A percentile compares a stretch with the other conserved stretches of the same genome.
Conservation (phyloP, 305 asterid genomes). For the Plantago rigida region DNA sequence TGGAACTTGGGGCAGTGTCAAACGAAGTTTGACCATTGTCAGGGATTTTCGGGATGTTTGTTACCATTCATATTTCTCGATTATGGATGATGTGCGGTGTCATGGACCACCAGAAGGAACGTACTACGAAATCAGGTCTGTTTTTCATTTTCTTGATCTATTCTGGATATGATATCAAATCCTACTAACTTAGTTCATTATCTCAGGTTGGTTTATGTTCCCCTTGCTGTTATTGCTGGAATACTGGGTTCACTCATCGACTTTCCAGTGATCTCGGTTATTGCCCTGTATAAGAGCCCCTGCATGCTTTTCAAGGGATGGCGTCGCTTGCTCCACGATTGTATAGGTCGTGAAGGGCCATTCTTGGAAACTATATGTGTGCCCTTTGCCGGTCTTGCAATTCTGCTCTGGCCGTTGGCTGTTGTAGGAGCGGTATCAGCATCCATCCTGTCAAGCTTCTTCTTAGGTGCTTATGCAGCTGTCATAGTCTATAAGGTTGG, state of each 20-base stretch:
- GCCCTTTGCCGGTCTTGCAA: conserved; percentile 93
- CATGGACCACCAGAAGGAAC: conserved; percentile 50
- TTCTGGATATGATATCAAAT: not conserved
- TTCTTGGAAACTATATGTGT: conserved; percentile 92
- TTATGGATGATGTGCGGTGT: conserved; percentile 56
- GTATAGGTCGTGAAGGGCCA: conserved; percentile 96
- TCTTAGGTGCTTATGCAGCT: conserved; percentile 81
- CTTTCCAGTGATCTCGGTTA: conserved; percentile 45
- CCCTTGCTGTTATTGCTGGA: conserved; percentile 57
- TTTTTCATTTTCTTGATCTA: not conserved
- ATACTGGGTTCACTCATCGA: conserved; percentile 51
- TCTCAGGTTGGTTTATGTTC: conserved; percentile 61
- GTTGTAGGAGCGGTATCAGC: conserved; percentile 78
- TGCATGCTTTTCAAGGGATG: conserved; percentile 87
- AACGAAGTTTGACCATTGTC: conserved; percentile 58
- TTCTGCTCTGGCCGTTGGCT: conserved; percentile 88
- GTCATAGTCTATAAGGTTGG: conserved; percentile 73
- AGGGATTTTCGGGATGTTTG: conserved; percentile 70
- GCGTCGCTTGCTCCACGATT: conserved; percentile 85
- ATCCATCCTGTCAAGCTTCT: conserved; percentile 62
- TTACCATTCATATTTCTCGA: conserved; percentile 62
- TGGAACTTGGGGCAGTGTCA: conserved; percentile 63
- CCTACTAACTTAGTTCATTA: conserved; percentile 5
- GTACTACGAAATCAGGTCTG: conserved; percentile 66
- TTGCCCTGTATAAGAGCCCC: conserved; percentile 66